Percentiles rank a stretch among this genome's conserved stretches.
Conservation (phyloP, 225 moss, liverwort and hornwort genomes). For the Bryum argenteum region DNA sequence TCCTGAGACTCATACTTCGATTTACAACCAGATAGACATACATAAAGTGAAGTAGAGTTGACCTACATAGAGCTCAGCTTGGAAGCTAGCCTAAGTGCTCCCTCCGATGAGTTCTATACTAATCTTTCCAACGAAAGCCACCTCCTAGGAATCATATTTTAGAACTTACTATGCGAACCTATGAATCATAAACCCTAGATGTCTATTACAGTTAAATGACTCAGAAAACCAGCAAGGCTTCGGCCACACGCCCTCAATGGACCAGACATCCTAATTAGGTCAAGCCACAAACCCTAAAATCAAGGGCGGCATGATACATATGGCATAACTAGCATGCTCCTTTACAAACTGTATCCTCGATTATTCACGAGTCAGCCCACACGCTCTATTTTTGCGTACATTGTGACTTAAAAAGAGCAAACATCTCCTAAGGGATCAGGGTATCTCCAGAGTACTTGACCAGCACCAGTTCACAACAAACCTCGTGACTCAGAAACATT, state of each 20-base stretch:
- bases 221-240: constrained; percentile 4
- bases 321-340: no score
- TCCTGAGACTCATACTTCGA: not conserved
- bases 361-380: no score
- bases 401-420: not conserved
- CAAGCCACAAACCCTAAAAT: constrained; percentile 20
- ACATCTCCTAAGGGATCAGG: not conserved
- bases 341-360: no score
- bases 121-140: not conserved
- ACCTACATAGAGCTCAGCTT: not conserved
- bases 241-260: not conserved
- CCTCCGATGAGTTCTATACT: not conserved
- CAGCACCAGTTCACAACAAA: not conserved
- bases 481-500: not conserved
- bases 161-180: no score
- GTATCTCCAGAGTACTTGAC: not conserved
- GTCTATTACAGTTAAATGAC: not conserved
- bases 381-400: not conserved
- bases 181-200: constrained; percentile 27
- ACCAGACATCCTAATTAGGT: not conserved
- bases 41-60: not conserved
- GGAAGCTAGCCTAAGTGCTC: not conserved
- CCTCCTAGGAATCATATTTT: not conserved
- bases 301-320: no score
- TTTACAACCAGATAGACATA: not conserved